phyloP scores from a whole-genome alignment of 208 protist genomes.

The Trypanosomatidae sp. region DNA sequence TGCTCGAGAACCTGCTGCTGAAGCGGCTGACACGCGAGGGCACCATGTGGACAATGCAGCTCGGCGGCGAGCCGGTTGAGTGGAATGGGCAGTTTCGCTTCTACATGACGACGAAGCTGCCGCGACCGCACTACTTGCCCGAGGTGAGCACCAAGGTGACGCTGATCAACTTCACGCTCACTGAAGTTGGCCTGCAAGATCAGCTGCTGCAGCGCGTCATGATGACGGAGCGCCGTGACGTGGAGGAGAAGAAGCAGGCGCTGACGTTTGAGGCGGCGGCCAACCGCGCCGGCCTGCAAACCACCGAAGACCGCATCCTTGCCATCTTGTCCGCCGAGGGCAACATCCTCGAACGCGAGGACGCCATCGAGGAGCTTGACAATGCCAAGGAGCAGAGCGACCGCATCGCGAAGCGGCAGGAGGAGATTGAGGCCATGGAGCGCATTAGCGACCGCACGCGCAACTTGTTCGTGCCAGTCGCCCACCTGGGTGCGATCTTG shows the following conservation, averaged over 20 bases:
- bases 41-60: conserved; percentile 81
- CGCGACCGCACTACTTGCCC: conserved; percentile 95
- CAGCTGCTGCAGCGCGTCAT: conserved; percentile 94
- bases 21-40: conserved; percentile 89
- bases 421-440: conserved; percentile 95
- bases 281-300: conserved; percentile 82
- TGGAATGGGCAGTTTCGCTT: conserved; percentile 94
- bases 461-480: conserved; percentile 90
- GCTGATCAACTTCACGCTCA: conserved; percentile 97
- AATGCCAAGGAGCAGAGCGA: conserved; percentile 92
- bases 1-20: conserved; percentile 95
- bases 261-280: conserved; percentile 87
- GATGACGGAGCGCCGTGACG: conserved; percentile 87
- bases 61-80: conserved; percentile 95
- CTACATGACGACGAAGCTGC: conserved; percentile 97
- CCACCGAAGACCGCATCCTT: conserved; percentile 87
- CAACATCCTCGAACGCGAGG: conserved; percentile 94
- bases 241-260: conserved; percentile 94
- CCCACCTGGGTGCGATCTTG: conserved; percentile 89
- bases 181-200: conserved; percentile 91
- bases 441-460: conserved; percentile 94
- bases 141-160: conserved; percentile 95
- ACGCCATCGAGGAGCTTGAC: conserved; percentile 89
- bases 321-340: conserved; percentile 78
- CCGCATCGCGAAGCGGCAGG: conserved; percentile 89